Evolutionary conservation across 73 alveolate genomes (phyloP), one percentile per base, ranked within the genome.

Genomic region (Symbiodinium pilosum): DNA sequence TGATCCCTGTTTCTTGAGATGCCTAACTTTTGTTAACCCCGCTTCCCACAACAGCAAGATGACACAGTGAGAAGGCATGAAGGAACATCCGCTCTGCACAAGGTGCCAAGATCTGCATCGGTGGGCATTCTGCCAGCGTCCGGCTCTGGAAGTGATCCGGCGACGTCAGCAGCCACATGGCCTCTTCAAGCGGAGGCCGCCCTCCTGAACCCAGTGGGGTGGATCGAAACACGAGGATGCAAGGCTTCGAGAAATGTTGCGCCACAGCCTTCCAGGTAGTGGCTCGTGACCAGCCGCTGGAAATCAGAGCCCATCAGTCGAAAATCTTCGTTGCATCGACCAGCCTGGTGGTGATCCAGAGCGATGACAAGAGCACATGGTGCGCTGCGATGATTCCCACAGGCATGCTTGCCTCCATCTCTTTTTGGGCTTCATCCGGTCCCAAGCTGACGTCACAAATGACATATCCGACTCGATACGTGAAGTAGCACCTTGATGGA

Each of bases 101-200:
- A 42, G 69, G 75, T 24, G 42, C 96, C 87, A 91, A 43, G 83
- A 91, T 91, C 52, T 92, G 98, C 98, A 92, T 92, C 30, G 98
- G 98, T 42, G 98, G 98, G 52, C 98, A 92, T 47, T 92, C 98
- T 1, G 81, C 32, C 41, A 92, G 84, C 64, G 98, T 92, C 32
- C 98, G 92, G 36, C 68, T 32, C 92, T 92, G 98, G 84, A 92
- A 92, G 85, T 75, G 85, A 16, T 92, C 98, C 5, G 98, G 85
- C 38, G 92, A 75, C 26, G 89, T 75, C 69, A 92, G 39, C 2
- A 92, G 98, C 98, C 98, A 92, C 59, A 39, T 92, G 32, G 98
- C 98, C 44, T 92, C 98, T 38, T 92, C 98, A 43, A 92, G 84
- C 9, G 98, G 98, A 0, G 98, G 98, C 32, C 92, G 98, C 18